Evolutionary conservation across 176 grass and related monocot species (phyloP), one percentile per base, ranked within the genome.

Genomic region (Lolium rigidum): DNA sequence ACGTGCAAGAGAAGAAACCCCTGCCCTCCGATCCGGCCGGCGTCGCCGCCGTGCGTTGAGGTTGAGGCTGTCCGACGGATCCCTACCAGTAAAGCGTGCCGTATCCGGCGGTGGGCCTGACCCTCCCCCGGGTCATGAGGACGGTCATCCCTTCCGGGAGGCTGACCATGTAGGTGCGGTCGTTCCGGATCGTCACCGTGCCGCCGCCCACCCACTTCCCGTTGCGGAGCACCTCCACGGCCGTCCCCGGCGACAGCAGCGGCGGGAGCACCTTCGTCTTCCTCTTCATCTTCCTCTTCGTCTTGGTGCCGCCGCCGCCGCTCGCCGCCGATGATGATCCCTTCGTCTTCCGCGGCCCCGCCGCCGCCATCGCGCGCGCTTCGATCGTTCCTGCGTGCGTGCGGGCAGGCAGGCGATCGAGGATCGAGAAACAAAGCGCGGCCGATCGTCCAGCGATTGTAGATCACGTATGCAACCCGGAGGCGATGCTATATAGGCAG

Each of bases 101-200:
- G 63, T 66, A 66, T 66, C 63, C 63, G 63, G 14, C 63, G 63
- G 63, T 66, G 0, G 72, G 72, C 72, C 68, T 83, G 68, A 83
- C 81, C 68, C 38, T 74, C 9, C 67, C 51, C 35, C 81, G 81
- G 20, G 37, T 72, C 51, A 56, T 54, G 67, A 83, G 68, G 0
- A 74, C 54, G 52, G 48, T 83, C 52, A 58, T 60, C 7, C 81
- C 81, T 13, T 64, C 58, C 22, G 0, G 67, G 67, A 83, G 67
- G 67, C 68, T 21, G 38, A 83, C 81, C 81, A 59, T 83, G 51
- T 83, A 83, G 66, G 81, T 83, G 67, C 81, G 81, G 81, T 71
- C 81, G 68, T 73, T 73, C 37, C 67, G 51, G 52, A 83, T 59
- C 20, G 67, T 83, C 51, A 83, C 21, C 18, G 2, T 83, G 52